Percentiles rank a stretch among this genome's conserved stretches.
Conservation (phyloP, 2,329 filamentous ascomycete species). For the Penicillium sp. region DNA sequence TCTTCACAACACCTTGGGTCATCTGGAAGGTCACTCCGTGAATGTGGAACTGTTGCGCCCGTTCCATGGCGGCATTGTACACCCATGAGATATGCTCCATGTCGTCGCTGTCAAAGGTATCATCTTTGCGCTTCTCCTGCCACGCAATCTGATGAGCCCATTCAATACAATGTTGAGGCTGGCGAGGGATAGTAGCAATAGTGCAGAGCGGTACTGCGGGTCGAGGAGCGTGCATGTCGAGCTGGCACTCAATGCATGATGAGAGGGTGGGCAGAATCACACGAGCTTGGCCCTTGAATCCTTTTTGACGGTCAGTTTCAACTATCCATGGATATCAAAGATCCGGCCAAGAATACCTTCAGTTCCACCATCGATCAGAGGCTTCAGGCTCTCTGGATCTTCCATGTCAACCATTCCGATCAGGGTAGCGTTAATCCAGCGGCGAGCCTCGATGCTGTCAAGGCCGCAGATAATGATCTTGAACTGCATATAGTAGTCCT, state of each 20-base stretch:
- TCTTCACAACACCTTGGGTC: constrained; percentile 97
- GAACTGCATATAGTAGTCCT: constrained; percentile 96
- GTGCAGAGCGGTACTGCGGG: constrained; percentile 96
- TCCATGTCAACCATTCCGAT: constrained; percentile 84
- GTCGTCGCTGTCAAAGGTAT: constrained; percentile 87
- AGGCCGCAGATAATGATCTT: constrained; percentile 88
- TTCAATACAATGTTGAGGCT: constrained; percentile 96
- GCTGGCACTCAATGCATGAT: constrained; percentile 95
- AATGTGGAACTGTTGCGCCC: constrained; percentile 86
- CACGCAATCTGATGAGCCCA: constrained; percentile 99
- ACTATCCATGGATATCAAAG: neutral
- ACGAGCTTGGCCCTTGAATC: constrained; percentile 94
- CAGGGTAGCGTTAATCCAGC: constrained; percentile 96
- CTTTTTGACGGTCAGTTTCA: constrained; percentile 35
- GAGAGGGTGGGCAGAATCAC: constrained; percentile 90
- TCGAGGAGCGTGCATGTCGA: constrained; percentile 97
- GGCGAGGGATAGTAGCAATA: constrained; percentile 89
- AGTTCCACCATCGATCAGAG: constrained; percentile 91
- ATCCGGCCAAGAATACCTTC: constrained; percentile 55
- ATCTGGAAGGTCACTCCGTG: constrained; percentile 88
- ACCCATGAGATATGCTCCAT: constrained; percentile 98
- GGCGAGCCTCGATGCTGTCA: constrained; percentile 93
- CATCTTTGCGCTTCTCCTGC: constrained; percentile 79
- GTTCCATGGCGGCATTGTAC: constrained; percentile 73
- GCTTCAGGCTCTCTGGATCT: constrained; percentile 80